These are phyloP conservation scores for Metarhizium guizhouense DNA, from an alignment of 2,329 filamentous ascomycete genomes.

Conservation along the genomic window DNA sequence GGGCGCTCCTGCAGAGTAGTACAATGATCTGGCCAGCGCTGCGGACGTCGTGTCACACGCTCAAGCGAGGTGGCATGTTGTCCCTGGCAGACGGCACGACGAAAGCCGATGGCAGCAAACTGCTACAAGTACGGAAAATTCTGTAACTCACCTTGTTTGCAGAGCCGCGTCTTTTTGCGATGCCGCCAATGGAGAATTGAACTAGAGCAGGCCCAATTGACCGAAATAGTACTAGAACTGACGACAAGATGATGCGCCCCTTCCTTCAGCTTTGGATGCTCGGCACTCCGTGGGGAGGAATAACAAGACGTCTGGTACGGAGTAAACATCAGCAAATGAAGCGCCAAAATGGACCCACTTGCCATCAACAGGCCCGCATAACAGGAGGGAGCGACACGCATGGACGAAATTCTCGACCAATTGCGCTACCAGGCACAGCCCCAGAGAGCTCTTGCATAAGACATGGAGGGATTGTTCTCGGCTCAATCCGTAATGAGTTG, in stretches of 20 bases:
- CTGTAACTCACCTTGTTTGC: too few relatives aligned
- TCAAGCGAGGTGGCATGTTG: neutral
- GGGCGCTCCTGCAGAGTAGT: too few relatives aligned
- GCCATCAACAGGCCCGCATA: too few relatives aligned
- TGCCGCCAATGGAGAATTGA: neutral
- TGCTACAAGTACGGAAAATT: neutral
- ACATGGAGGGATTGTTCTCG: constrained; percentile 3
- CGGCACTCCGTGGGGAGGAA: too few relatives aligned
- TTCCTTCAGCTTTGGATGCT: too few relatives aligned
- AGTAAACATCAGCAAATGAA: too few relatives aligned
- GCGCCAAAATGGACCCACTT: too few relatives aligned
- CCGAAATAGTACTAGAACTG: too few relatives aligned
- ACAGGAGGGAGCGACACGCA: too few relatives aligned
- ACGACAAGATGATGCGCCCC: neutral
- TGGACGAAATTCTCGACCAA: neutral
- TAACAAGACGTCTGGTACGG: too few relatives aligned
- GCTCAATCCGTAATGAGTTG: neutral
- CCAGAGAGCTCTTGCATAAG: neutral
- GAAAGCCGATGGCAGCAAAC: neutral
- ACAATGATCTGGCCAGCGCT: too few relatives aligned
- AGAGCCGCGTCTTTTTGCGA: neutral
- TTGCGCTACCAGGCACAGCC: neutral
- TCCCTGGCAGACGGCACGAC: neutral
- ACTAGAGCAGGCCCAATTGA: neutral
- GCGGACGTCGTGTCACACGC: neutral